A percentile compares a stretch with the other conserved stretches of the same genome.
Evolutionary conservation across 2,329 filamentous ascomycete species (phyloP).

Genomic region (Curvularia eragrostidis): DNA sequence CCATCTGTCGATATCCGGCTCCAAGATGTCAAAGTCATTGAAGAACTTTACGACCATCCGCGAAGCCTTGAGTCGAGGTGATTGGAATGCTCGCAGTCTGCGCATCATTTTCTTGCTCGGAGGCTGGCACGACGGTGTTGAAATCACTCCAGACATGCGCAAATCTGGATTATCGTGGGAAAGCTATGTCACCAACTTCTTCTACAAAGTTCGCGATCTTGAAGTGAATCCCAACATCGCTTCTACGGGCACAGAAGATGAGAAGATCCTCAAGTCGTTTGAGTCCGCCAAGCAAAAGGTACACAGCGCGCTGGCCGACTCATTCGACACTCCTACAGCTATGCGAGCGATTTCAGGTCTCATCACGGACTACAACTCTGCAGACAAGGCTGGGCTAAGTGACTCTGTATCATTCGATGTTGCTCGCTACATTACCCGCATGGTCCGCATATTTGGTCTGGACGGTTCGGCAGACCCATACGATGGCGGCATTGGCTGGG

Average conservation of each 20-base stretch:
- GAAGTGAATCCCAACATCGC: slow-evolving; percentile 46
- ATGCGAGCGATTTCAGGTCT: slow-evolving; percentile 81
- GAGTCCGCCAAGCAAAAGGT: slow-evolving; percentile 63
- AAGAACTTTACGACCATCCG: slow-evolving; percentile 97
- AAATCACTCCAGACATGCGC: slow-evolving; percentile 85
- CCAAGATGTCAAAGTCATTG: slow-evolving; percentile 94
- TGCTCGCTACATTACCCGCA: slow-evolving; percentile 80
- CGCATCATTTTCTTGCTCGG: slow-evolving; percentile 88
- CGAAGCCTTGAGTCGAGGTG: slow-evolving; percentile 72
- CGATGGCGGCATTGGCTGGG: slow-evolving; percentile 65
- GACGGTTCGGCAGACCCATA: slow-evolving; percentile 62
- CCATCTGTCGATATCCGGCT: slow-evolving; percentile 85
- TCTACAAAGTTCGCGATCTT: slow-evolving; percentile 64
- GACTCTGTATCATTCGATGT: slow-evolving; percentile 59
- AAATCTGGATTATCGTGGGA: slow-evolving; percentile 80
- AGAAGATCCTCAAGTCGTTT: slow-evolving; percentile 58
- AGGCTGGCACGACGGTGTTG: slow-evolving; percentile 88
- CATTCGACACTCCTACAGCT: slow-evolving; percentile 82
- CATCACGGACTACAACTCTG: slow-evolving; percentile 76
- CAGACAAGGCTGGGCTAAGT: slow-evolving; percentile 51
- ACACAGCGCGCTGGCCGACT: slow-evolving; percentile 75
- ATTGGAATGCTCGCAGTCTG: slow-evolving; percentile 80
- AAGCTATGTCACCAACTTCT: slow-evolving; percentile 75
- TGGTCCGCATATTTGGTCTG: slow-evolving; percentile 85
- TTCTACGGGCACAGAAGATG: slow-evolving; percentile 43